phyloP scores from a whole-genome alignment of 805 yeast species.

The Nematodospora valgi region DNA sequence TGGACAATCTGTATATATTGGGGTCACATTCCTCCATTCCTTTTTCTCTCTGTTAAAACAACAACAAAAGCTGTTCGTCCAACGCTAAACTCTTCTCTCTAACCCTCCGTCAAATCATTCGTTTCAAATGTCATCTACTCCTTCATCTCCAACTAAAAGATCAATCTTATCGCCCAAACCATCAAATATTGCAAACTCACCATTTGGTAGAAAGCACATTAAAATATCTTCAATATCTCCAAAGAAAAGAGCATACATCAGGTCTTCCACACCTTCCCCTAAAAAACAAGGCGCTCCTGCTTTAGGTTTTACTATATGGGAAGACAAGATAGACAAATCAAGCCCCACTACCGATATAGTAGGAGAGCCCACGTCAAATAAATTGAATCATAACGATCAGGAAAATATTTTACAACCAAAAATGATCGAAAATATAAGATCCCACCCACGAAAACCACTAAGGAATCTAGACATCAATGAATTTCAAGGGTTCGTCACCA shows the following conservation, averaged over 20 bases:
- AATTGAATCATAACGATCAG: conserved; percentile 32
- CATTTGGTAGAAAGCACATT: conserved; percentile 1
- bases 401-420: conserved; percentile 40
- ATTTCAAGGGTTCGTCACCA: conserved; percentile 27
- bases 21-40: no score
- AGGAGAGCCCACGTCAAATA: conserved; percentile 13
- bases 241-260: conserved; percentile 1
- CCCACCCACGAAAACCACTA: conserved; percentile 22
- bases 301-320: conserved; percentile 11
- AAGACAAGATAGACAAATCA: conserved; percentile 9
- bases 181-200: conserved; percentile 10
- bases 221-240: conserved; percentile 7
- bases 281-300: neutral
- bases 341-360: conserved; percentile 3
- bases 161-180: conserved; percentile 12
- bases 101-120: no score
- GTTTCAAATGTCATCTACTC: conserved; percentile 4
- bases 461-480: conserved; percentile 24
- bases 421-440: conserved; percentile 11
- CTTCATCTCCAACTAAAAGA: conserved; percentile 10
- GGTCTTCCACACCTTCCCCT: conserved; percentile 2
- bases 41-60: no score
- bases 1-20: no score
- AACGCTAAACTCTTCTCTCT: no score
- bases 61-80: no score